A percentile compares a stretch with the other conserved stretches of the same genome.
Evolutionary conservation across 2,329 filamentous ascomycete genomes (phyloP).

Genomic region (Aspergillus fumigatus): DNA sequence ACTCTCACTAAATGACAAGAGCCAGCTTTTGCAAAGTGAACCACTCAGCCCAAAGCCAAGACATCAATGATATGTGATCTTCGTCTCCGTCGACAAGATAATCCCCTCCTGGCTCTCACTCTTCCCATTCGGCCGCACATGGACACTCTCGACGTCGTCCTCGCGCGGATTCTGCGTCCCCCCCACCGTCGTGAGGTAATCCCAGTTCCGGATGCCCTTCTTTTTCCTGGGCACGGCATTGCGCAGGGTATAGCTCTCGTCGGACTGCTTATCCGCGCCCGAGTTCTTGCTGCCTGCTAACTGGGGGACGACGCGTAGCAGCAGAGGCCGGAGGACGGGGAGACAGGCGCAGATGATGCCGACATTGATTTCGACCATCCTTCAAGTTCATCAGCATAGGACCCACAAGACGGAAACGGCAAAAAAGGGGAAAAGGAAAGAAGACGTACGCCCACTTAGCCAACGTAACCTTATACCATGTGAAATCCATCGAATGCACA

Average conservation of each 20-base stretch:
- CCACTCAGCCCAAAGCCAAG: too few species aligned
- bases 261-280: not conserved
- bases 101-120: not conserved
- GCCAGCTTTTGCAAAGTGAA: too few species aligned
- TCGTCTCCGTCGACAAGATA: not conserved
- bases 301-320: slow-evolving; percentile 2
- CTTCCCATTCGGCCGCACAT: not conserved
- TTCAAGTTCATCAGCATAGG: not conserved
- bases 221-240: not conserved
- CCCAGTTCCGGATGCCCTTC: slow-evolving; percentile 6
- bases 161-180: not conserved
- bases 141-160: not conserved
- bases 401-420: too few species aligned
- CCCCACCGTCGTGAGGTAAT: slow-evolving; percentile 4
- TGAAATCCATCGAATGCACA: slow-evolving; percentile 10
- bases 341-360: slow-evolving; percentile 14
- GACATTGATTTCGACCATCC: slow-evolving; percentile 16
- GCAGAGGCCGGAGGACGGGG: slow-evolving; percentile 8
- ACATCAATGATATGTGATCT: not conserved
- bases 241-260: slow-evolving; percentile 1
- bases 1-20: too few species aligned
- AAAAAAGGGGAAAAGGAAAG: not conserved
- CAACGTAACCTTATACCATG: slow-evolving; percentile 11
- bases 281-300: not conserved
- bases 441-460: slow-evolving; percentile 14